These are phyloP conservation scores for Leccinum pellstonianum DNA, from an alignment of 768 basidiomycete species.

Conservation along the genomic window DNA sequence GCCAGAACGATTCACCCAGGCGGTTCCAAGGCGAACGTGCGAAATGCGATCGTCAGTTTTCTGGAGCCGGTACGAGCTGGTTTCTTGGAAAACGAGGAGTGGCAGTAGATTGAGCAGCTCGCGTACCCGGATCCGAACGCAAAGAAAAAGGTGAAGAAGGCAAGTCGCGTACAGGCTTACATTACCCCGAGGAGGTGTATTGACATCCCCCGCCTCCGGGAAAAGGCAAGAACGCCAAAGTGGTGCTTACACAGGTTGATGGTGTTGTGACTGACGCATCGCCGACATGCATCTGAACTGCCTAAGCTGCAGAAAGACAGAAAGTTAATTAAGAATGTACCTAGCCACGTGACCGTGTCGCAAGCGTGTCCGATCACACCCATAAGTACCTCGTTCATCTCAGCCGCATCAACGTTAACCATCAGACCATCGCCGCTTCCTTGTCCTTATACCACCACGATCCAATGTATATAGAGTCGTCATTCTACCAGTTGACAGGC, in stretches of 20 bases:
- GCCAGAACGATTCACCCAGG: constrained; percentile 81
- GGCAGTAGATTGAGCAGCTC: constrained; percentile 68
- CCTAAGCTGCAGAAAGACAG: too few species aligned
- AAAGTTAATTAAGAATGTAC: too few species aligned
- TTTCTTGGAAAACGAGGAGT: constrained; percentile 77
- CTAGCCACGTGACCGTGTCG: too few species aligned
- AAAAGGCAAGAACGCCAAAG: constrained; percentile 56
- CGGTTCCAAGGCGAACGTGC: constrained; percentile 82
- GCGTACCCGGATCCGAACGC: constrained; percentile 84
- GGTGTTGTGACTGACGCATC: too few species aligned
- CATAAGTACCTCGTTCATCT: too few species aligned
- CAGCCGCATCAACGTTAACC: too few species aligned
- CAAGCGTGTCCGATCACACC: too few species aligned
- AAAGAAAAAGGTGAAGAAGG: constrained; percentile 59
- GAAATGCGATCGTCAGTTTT: constrained; percentile 68
- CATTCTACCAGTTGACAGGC: constrained; percentile 32
- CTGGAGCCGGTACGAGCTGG: constrained; percentile 78
- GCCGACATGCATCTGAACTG: too few species aligned
- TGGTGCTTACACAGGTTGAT: background rate
- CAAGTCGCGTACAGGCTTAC: background rate
- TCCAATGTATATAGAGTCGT: constrained; percentile 13
- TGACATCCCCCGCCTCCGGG: constrained; percentile 75
- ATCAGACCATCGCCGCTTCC: too few species aligned
- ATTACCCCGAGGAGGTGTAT: constrained; percentile 59
- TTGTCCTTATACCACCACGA: too few species aligned